Evolutionary conservation across 495 filamentous ascomycete species (phyloP), one percentile per base, ranked within the genome.

Genomic region (Trichodelitschia bisporula): DNA sequence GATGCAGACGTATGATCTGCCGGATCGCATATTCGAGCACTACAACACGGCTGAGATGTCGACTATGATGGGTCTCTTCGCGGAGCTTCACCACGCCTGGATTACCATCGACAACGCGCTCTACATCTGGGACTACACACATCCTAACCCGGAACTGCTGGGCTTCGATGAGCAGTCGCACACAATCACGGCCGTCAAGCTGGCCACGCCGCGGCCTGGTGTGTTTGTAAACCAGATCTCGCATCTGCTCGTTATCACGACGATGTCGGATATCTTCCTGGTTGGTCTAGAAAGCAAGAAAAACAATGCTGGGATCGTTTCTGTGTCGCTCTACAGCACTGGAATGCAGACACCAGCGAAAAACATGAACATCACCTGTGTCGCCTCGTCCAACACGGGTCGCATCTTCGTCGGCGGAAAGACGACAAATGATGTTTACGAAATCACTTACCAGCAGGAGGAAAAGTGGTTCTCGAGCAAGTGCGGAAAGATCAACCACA

Each of bases 101-200:
- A 72, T 89, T 14, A 62, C 77, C 0, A 90, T 99, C 43, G 86
- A 99, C 53, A 91, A 86, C 50, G 71, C 76, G 32, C 59, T 99
- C 16, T 99, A 95, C 46, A 58, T 99, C 9, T 99, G 86, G 86
- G 86, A 99, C 50, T 99, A 92, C 44, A 84, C 79, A 6, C 62
- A 74, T 36, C 71, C 76, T 17, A 71, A 79, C 42, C 74, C 83
- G 15, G 75, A 86, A 41, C 50, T 91, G n/a, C 72, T 86, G 32
- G 86, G 84, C 18, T 95, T 71, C 45, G 86, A 95, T 48, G 80
- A 86, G 31, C 75, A 80, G 47, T 56, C 68, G 3, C 71, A 89
- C 45, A 74, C 59, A 33, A 92, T 99, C 39, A 78, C 72, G 16
- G 66, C 72, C 17, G 77, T 95, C 27, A 76, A 73, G 39, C 58